Evolutionary conservation across 306 rosid species (phyloP), one percentile per base, ranked within the genome.

Genomic region (Astragalus glycyphyllos): DNA sequence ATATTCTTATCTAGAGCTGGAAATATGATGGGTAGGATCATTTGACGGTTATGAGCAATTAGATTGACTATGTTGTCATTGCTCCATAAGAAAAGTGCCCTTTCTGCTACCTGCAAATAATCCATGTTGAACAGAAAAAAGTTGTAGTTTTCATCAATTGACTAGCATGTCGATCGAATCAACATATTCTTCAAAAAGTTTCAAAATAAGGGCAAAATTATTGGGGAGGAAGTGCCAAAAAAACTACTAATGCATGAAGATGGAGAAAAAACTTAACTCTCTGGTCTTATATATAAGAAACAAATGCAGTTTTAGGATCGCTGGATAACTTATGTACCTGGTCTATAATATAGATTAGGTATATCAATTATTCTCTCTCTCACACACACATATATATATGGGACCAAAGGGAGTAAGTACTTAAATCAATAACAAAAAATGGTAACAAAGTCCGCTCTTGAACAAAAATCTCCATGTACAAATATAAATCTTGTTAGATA

Each of bases 51-150:
- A 75, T 89, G 94, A 3, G 87, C 92, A 44, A 90, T 86, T 80
- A 90, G 80, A 89, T 84, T 89, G 49, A 90, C 86, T 41, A 90
- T 85, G 64, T 83, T 89, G 72, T 89, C 97, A 9, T 89, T 94
- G 85, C 90, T 94, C 98, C 98, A 94, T 42, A 90, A 83, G 96
- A 89, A 89, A 75, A 94, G 96, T 44, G 90, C 87, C 86, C 97
- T 94, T 79, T 94, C 98, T 77, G 98, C 84, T 58, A 94, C 98
- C 98, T 94, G 92, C 31, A 62, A 84, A 73, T 48, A 55, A 66
- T 71, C 53, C 31, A 49, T 46, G 34, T 66, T 40, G 32, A 47
- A 46, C 20, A 14, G 35, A 11, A 54, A 14, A 26, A n/a, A 35
- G 11, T 44, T 1, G 46, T 61, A 29, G 17, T 49, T 38, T 42